Evolutionary conservation across 1,284 basidiomycete species (phyloP), one percentile per base, ranked within the genome.

Genomic region (Mycosarcoma mackinlayi): DNA sequence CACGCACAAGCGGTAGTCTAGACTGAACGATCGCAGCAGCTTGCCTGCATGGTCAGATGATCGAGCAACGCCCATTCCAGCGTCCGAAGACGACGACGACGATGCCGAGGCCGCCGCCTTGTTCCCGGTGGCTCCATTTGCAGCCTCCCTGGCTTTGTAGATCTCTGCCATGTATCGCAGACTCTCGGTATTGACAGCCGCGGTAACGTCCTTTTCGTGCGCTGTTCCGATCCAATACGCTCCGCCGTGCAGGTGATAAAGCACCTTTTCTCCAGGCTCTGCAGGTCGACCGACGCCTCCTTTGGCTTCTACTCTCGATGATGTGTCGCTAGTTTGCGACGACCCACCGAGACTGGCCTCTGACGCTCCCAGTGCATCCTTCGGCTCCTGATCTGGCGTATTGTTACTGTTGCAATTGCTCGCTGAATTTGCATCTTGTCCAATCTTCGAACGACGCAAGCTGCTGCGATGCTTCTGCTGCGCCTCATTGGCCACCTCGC

Each of bases 211-310:
- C 33, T 64, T 53, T 19, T 78, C 76, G 62, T 76, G 76, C 14
- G 74, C 74, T 9, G 74, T 75, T 8, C 76, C 75, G 33, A 77
- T 77, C 78, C 78, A 80, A 42, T 80, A 80, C 6, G 78, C 78
- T 7, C 78, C 78, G 11, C 78, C 78, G 35, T 80, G 78, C 14
- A 80, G 47, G 46, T 79, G 74, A 31, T 70, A 73, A 6, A 80
- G 47, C 30, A 80, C 70, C 55, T 73, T 67, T 41, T 80, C 78
- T n/a, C 68, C 72, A 0, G 44, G 50, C 21, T 55, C 51, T 0
- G 77, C 76, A 1, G 49, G 50, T 24, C 65, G 48, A 11, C 73
- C 75, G 3, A 76, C 67, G 7, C 72, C 66, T 11, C 56, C 50
- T 4, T 30, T 31, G 0, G 33, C 52, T 6, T 64, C 60, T 16